These are phyloP conservation scores for Paraleonurus japonicus DNA, from an alignment of 257 asterid species.

Conservation along the genomic window DNA sequence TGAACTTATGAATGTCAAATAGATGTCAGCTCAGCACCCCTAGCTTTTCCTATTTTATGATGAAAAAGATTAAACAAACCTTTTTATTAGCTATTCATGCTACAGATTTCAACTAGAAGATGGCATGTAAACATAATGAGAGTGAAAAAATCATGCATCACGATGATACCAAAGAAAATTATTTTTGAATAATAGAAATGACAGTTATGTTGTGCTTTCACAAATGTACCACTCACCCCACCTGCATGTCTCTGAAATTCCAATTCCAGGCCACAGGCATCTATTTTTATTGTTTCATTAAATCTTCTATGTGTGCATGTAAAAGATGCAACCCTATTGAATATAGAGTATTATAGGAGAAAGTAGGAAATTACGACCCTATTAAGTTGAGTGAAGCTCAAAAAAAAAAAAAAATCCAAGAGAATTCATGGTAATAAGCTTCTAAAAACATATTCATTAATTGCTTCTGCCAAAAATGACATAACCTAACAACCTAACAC, in stretches of 20 bases:
- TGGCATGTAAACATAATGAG: background rate
- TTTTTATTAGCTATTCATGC: background rate
- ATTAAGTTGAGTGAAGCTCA: too few species aligned
- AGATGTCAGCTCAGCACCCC: background rate
- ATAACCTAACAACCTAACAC: conserved; percentile 9
- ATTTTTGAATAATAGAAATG: too few species aligned
- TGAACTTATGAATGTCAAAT: too few species aligned
- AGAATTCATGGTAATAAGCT: background rate
- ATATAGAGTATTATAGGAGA: background rate
- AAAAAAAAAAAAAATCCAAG: background rate
- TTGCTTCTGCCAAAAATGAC: background rate
- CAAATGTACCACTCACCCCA: background rate
- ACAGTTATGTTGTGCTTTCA: background rate
- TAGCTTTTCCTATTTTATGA: background rate
- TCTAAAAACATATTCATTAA: background rate
- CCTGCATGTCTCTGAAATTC: too few species aligned
- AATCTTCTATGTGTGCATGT: background rate
- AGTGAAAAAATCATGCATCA: background rate
- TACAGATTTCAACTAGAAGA: background rate
- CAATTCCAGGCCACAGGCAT: background rate
- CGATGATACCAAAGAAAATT: background rate
- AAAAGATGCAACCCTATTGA: background rate
- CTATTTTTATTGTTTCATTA: background rate
- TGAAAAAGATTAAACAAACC: background rate
- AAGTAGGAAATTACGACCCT: background rate